A percentile compares a stretch with the other conserved stretches of the same genome.
These are phyloP conservation scores for Coemansia sp. DNA, from an alignment of 192 early-diverging fungal species.

Conservation along the genomic window DNA sequence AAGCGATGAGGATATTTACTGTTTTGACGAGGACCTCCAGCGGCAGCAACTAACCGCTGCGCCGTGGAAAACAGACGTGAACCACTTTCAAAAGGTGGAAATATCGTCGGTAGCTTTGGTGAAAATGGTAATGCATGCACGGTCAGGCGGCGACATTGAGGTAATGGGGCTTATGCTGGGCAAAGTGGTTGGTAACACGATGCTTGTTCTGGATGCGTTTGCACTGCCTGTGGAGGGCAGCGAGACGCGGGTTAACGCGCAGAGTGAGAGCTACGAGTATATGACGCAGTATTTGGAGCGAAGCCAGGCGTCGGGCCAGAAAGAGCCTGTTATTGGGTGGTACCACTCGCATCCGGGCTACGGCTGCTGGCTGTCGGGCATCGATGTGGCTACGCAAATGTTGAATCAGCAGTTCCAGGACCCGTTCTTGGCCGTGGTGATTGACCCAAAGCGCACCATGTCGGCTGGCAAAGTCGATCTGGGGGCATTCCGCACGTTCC, in stretches of 20 bases:
- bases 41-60: slow-evolving; percentile 60
- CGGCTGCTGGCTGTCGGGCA: slow-evolving; percentile 99
- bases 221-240: slow-evolving; percentile 98
- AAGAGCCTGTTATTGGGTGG: slow-evolving; percentile 96
- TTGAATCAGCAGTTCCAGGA: slow-evolving; percentile 93
- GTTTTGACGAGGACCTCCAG: slow-evolving; percentile 72
- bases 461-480: slow-evolving; percentile 96
- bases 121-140: slow-evolving; percentile 99
- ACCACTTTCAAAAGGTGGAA: slow-evolving; percentile 73
- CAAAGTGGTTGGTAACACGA: slow-evolving; percentile 80
- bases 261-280: slow-evolving; percentile 92
- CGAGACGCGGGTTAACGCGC: slow-evolving; percentile 95
- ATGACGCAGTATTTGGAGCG: slow-evolving; percentile 92
- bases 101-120: slow-evolving; percentile 95
- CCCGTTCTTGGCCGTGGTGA: slow-evolving; percentile 93
- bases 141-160: slow-evolving; percentile 93
- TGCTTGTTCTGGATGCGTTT: slow-evolving; percentile 96
- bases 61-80: slow-evolving; percentile 77
- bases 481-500: slow-evolving; percentile 98
- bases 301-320: slow-evolving; percentile 79
- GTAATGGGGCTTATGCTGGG: slow-evolving; percentile 99
- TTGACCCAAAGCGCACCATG: slow-evolving; percentile 97
- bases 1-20: slow-evolving; percentile 75
- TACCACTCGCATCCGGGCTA: slow-evolving; percentile 99
- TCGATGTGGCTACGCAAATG: slow-evolving; percentile 96